Evolutionary conservation across 1,139 yeast species (phyloP), one percentile per base, ranked within the genome.

Genomic region (Geotrichum cucujoidarum): DNA sequence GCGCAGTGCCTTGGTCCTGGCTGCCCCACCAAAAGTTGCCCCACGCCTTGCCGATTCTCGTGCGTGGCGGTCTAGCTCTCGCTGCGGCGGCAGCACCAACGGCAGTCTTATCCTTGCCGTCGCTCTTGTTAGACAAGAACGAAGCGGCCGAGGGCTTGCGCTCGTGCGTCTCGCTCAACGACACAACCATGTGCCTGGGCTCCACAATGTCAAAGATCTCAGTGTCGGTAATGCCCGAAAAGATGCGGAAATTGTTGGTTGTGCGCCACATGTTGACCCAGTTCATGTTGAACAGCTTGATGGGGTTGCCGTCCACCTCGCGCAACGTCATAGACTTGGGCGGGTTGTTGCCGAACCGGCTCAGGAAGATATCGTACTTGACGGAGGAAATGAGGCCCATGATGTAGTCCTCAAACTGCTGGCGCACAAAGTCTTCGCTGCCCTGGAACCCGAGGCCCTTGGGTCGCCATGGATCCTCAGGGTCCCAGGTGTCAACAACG

Each of bases 391-490:
- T 66, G 55, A 92, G 66, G 14, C 95, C 87, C 55, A 84, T 75
- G 32, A 90, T 67, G 61, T 92, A 92, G 59, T 89, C 97, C 62
- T 92, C 98, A 66, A 90, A 90, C 58, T 82, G 88, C 66, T 81
- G 77, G 48, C 98, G 72, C 32, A 92, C 83, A 59, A 83, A 86
- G 64, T 92, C 98, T 59, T 92, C 97, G 58, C 89, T 86, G 1
- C 97, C 97, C 40, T 69, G 66, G 60, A 74, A 83, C 1, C 66
- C 66, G 17, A 69, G 68, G 45, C 74, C 76, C 52, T 70, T 70
- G 1, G 81, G 75, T 22, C 73, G 60, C 62, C 65, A 65, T 50
- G 68, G 64, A 48, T 74, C 71, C 50, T 71, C 67, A 52, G 72
- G 65, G 58, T 70, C 62, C 77, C 79, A 68, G 1, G 69, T 58